Evolutionary conservation across 2,329 filamentous ascomycete genomes (phyloP).

Genomic region (Talaromyces sp.): DNA sequence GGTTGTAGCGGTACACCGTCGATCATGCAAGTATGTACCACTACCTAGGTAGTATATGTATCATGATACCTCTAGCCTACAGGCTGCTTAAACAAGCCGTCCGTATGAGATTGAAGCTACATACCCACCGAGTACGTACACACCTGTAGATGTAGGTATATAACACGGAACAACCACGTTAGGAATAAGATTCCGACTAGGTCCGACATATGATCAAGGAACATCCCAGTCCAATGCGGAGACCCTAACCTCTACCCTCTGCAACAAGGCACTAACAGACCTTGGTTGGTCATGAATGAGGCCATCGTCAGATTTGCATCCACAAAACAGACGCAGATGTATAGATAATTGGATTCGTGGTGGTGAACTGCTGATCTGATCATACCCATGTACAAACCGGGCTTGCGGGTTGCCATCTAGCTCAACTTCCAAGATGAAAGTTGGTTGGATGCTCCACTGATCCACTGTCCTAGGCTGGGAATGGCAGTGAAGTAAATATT

Average conservation of each 20-base stretch:
- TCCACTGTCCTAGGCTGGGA: background rate
- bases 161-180: background rate
- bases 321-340: background rate
- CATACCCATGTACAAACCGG: background rate
- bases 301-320: conserved; percentile 1
- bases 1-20: background rate
- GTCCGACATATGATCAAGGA: background rate
- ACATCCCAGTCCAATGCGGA: background rate
- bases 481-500: background rate
- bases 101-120: background rate
- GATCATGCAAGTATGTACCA: background rate
- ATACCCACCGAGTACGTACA: background rate
- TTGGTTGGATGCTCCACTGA: background rate
- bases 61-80: background rate
- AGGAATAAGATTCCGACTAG: background rate
- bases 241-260: conserved; percentile 1
- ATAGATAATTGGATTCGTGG: background rate
- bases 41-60: conserved; percentile 1
- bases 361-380: conserved; percentile 5
- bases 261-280: conserved; percentile 1
- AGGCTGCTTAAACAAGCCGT: background rate
- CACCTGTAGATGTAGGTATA: background rate
- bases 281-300: background rate
- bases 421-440: background rate
- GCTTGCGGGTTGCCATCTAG: background rate